A percentile compares a stretch with the other conserved stretches of the same genome.
Conservation (phyloP, 257 asterid species). For the Leptodermis oblonga region DNA sequence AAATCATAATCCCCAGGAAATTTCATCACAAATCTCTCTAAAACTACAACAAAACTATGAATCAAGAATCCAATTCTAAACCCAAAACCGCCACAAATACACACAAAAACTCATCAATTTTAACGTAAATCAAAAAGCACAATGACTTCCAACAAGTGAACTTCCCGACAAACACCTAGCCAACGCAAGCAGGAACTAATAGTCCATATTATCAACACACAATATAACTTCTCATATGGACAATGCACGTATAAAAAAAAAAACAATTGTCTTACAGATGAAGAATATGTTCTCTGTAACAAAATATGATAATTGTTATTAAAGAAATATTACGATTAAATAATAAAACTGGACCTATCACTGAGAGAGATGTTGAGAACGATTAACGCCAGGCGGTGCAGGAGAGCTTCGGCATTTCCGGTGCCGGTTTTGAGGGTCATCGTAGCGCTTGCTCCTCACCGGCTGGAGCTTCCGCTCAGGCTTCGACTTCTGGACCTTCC, state of each 20-base stretch:
- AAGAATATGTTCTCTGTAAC: not conserved
- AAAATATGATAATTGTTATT: not conserved
- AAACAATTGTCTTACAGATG: no score
- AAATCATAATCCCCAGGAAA: not conserved
- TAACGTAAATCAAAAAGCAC: no score
- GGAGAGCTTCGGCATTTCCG: slow-evolving; percentile 71
- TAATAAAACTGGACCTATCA: slow-evolving; percentile 66
- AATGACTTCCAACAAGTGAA: no score
- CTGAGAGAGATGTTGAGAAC: slow-evolving; percentile 85
- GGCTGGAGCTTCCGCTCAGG: slow-evolving; percentile 74
- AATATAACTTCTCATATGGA: not conserved
- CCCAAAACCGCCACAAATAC: no score
- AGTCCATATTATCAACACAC: not conserved
- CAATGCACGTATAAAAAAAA: not conserved
- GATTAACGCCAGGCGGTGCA: slow-evolving; percentile 80
- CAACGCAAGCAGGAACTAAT: no score
- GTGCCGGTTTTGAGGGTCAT: slow-evolving; percentile 68
- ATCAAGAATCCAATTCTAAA: no score
- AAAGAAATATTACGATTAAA: no score
- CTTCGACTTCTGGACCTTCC: slow-evolving; percentile 62
- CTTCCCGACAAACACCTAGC: no score
- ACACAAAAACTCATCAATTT: not conserved
- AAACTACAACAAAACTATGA: no score
- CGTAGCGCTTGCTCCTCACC: slow-evolving; percentile 61
- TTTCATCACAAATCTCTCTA: not conserved